Evolutionary conservation across 2,329 filamentous ascomycete genomes (phyloP).

Genomic region (Geosmithia flava): DNA sequence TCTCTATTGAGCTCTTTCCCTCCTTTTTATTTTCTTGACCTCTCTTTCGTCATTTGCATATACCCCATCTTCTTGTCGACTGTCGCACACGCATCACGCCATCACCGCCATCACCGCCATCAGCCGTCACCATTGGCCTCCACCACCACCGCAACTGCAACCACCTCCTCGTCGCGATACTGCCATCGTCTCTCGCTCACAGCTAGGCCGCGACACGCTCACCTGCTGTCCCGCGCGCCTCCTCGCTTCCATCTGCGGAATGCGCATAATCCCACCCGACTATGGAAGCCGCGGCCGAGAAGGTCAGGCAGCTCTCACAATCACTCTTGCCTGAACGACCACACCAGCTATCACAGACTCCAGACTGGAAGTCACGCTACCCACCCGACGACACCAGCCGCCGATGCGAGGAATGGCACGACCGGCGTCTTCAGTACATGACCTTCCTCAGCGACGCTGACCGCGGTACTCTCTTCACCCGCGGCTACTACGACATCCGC

Average conservation of each 20-base stretch:
- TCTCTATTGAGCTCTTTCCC: not conserved
- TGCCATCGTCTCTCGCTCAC: not conserved
- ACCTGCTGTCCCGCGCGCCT: not conserved
- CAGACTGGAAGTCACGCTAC: slow-evolving; percentile 33
- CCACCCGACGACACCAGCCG: slow-evolving; percentile 26
- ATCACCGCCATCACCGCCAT: not conserved
- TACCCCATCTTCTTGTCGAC: not conserved
- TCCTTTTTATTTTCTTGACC: not conserved
- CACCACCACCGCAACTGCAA: too few species aligned
- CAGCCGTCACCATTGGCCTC: not conserved
- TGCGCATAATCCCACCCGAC: slow-evolving; percentile 19
- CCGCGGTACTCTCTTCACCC: slow-evolving; percentile 43
- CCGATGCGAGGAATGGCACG: slow-evolving; percentile 34
- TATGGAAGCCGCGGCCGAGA: slow-evolving; percentile 49
- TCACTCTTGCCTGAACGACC: slow-evolving; percentile 37
- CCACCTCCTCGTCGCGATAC: not conserved
- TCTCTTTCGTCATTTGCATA: not conserved
- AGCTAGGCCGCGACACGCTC: not conserved
- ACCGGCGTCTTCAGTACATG: slow-evolving; percentile 40
- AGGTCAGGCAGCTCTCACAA: slow-evolving; percentile 39
- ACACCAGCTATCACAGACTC: slow-evolving; percentile 38
- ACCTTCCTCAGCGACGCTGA: slow-evolving; percentile 45
- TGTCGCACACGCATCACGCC: not conserved
- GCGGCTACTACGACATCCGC: slow-evolving; percentile 44
- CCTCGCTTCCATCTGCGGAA: slow-evolving; percentile 1